Evolutionary conservation across 2,329 filamentous ascomycete species (phyloP), one percentile per base, ranked within the genome.

Genomic region (Diaporthe vaccinii): DNA sequence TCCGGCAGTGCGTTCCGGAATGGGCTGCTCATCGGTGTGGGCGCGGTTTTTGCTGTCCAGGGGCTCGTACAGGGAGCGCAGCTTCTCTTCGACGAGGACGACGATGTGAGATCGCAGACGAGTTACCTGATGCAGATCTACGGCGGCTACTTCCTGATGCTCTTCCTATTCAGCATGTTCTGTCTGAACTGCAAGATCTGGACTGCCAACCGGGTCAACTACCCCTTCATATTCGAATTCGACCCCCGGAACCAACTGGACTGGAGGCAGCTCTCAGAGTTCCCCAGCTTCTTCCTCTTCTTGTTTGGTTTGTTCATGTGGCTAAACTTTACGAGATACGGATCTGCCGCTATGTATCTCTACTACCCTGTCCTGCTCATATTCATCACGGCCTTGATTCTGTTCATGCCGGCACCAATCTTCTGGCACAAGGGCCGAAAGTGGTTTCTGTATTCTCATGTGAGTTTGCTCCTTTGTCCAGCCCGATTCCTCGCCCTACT

Each of bases 191-290:
- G 96, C 82, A 92, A 92, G 74, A 85, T 98, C 22, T 99, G 96
- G 95, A 91, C 92, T 8, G 87, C 87, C 70, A 92, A 93, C 82
- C 97, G 96, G 84, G 94, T 99, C 84, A 99, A 99, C 82, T 98
- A 98, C 82, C 91, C 93, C 72, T 98, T 98, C 83, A 95, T 98
- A 79, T 99, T 99, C 81, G 97, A 99, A 84, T 97, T 98, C 81
- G 96, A 98, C 86, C 92, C 93, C 72, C 90, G 96, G 75, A 92
- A 97, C 82, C 91, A 93, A 78, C 86, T 98, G 39, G 95, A 98
- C 83, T 99, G 96, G 95, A 92, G 94, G 79, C 92, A 98, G 82
- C 87, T 98, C 41, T 88, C 93, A 9, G 94, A 97, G 88, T 93
- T 98, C 77, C 96, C 97, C 3, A 94, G 94, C 79, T 92, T 97